Evolutionary conservation across 768 basidiomycete genomes (phyloP).

Genomic region (Clavulina sp.): DNA sequence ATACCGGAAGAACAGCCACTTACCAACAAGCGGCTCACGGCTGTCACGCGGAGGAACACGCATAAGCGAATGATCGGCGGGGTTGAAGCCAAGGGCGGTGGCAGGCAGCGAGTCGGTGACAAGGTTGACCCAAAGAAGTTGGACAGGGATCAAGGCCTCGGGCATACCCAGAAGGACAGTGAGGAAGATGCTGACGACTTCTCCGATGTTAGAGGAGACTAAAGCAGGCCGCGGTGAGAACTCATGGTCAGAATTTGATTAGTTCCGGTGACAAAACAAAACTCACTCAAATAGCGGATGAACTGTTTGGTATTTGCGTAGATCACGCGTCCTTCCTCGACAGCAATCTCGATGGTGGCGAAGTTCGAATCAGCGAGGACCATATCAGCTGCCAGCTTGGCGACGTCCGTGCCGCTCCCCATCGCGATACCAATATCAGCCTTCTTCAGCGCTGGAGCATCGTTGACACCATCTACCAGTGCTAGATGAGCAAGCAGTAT

Average conservation of each 20-base stretch:
- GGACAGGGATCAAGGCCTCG: conserved; percentile 95
- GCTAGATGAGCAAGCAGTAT: conserved; percentile 8
- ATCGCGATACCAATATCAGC: conserved; percentile 98
- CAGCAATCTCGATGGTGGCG: conserved; percentile 87
- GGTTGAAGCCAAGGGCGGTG: conserved; percentile 95
- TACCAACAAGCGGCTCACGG: conserved; percentile 77
- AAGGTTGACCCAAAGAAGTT: conserved; percentile 96
- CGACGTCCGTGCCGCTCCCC: conserved; percentile 98
- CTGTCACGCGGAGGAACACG: conserved; percentile 78
- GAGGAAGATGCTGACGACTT: conserved; percentile 61
- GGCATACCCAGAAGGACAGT: conserved; percentile 98
- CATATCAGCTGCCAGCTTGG: conserved; percentile 96
- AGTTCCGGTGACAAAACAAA: neutral
- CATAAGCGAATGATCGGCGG: conserved; percentile 94
- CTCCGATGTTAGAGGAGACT: conserved; percentile 15
- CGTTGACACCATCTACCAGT: conserved; percentile 93
- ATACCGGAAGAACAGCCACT: conserved; percentile 94
- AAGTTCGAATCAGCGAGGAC: conserved; percentile 96
- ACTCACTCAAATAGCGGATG: conserved; percentile 84
- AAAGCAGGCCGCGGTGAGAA: conserved; percentile 7
- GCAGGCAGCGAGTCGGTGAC: conserved; percentile 95
- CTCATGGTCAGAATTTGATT: neutral
- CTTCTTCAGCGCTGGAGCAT: conserved; percentile 90
- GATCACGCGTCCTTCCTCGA: conserved; percentile 93
- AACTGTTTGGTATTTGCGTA: conserved; percentile 99